Percentiles rank a stretch among this genome's conserved stretches.
Evolutionary conservation across 805 yeast species (phyloP).

Genomic region (Myxozyma vanderwaltii): DNA sequence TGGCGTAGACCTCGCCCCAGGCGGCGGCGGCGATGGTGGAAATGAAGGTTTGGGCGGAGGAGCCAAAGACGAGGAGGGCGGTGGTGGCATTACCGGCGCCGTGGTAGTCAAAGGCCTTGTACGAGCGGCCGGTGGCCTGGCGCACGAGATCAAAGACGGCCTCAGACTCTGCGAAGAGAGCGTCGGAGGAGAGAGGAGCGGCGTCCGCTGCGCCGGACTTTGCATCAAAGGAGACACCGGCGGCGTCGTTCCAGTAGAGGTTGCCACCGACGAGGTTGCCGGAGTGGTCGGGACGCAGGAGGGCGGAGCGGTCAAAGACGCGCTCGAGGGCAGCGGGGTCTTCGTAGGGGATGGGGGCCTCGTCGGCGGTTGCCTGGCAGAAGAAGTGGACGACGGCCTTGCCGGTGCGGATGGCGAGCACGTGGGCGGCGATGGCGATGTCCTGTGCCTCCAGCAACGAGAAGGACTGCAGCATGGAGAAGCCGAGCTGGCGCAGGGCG

Average conservation of each 20-base stretch:
- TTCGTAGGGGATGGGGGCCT: slow-evolving; percentile 27
- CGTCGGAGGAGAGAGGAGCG: slow-evolving; percentile 17
- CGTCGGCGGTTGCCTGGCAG: slow-evolving; percentile 32
- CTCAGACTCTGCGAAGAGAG: slow-evolving; percentile 16
- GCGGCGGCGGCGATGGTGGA: slow-evolving; percentile 42
- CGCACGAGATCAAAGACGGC: slow-evolving; percentile 41
- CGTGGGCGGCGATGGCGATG: slow-evolving; percentile 60
- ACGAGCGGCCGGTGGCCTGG: slow-evolving; percentile 43
- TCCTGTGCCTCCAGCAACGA: slow-evolving; percentile 55
- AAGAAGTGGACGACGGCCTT: slow-evolving; percentile 76
- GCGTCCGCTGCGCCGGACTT: slow-evolving; percentile 29
- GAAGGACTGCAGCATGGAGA: slow-evolving; percentile 68
- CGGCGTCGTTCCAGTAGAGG: slow-evolving; percentile 30
- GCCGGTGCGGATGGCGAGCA: slow-evolving; percentile 52
- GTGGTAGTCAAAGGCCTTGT: slow-evolving; percentile 49
- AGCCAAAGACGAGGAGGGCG: slow-evolving; percentile 66
- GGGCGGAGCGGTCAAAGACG: slow-evolving; percentile 16
- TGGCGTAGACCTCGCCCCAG: slow-evolving; percentile 41
- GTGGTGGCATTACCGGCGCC: slow-evolving; percentile 50
- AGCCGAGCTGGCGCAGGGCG: slow-evolving; percentile 70
- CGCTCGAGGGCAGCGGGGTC: slow-evolving; percentile 15
- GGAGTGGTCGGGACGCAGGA: slow-evolving; percentile 15
- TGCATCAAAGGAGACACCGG: slow-evolving; percentile 26
- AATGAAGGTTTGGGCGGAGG: slow-evolving; percentile 51
- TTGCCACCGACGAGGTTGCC: slow-evolving; percentile 34